Evolutionary conservation across 2,329 filamentous ascomycete genomes (phyloP), one percentile per base, ranked within the genome.

Genomic region (Lachnellula subtilissima): DNA sequence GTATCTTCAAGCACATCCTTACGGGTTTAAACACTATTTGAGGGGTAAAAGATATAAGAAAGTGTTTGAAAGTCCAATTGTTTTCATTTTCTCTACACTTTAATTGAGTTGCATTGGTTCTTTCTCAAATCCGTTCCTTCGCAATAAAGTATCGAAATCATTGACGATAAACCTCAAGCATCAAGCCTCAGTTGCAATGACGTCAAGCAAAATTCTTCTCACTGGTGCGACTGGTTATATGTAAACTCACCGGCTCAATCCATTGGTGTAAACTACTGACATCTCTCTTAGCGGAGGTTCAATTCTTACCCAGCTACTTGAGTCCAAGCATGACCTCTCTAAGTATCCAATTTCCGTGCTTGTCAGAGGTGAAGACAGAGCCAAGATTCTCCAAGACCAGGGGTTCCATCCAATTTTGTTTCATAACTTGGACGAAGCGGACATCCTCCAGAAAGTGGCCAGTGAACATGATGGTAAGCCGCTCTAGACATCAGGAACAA

Each of bases 391-490:
- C 14, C 43, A 54, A 7, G 46, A 17, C 49, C 6, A 55, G 59
- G 9, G 59, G 61, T 11, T 66, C 5, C 58, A 48, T 4, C 36
- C 57, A 14, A 52, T 64, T 35, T 40, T 61, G 3, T 66, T 64
- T 46, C 55, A 52, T 2, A 55, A 53, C 17, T 50, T 64, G 5
- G 61, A 64, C 40, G 53, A 63, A 7, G 54, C 46, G 2, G 55
- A 61, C 2, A 12, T 61, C 15, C 50, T 66, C 35, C 23, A 40
- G 25, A 47, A 57, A 47, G 52, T 58, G 23, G 62, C 61, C 1
- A 58, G 62, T 37, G 53, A 62, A 23, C 60, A 62, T 57, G 64
- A 64, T 48, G 49, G 62, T 62, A 61, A 48, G 48, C 9, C 15
- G 9, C 37, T 40, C 37, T 5, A 7, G 15, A 14, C 15, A 40